phyloP scores from a whole-genome alignment of 192 early-diverging fungal species.

The Backusella luteola region DNA sequence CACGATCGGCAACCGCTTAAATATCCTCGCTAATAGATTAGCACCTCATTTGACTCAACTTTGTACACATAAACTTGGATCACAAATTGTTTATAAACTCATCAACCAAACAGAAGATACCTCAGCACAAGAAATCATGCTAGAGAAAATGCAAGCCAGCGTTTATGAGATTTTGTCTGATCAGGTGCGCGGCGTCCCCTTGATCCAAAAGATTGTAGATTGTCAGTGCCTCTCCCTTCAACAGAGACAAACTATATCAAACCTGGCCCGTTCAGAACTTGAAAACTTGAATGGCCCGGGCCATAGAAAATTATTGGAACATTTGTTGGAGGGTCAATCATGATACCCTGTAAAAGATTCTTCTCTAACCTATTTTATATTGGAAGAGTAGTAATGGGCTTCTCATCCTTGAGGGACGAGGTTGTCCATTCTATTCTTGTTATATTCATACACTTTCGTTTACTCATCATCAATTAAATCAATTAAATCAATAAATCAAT shows the following conservation, averaged over 20 bases:
- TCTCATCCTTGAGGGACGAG: neutral
- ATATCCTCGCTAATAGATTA: constrained; percentile 76
- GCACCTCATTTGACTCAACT: constrained; percentile 72
- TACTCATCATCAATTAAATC: neutral
- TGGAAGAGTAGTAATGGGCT: no score
- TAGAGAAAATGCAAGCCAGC: constrained; percentile 54
- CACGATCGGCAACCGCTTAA: constrained; percentile 70
- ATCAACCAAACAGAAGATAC: constrained; percentile 81
- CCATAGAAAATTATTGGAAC: constrained; percentile 12
- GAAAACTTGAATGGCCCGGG: neutral
- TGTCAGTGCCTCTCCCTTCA: constrained; percentile 56
- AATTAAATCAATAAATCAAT: neutral
- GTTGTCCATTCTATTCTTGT: neutral
- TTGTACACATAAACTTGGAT: constrained; percentile 86
- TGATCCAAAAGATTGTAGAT: constrained; percentile 84
- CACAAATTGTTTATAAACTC: constrained; percentile 76
- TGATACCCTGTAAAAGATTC: constrained; percentile 36
- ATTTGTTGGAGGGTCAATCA: constrained; percentile 9
- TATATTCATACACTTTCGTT: neutral
- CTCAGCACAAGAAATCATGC: constrained; percentile 78
- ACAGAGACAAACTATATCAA: neutral
- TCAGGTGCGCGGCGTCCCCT: constrained; percentile 75
- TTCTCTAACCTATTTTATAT: neutral
- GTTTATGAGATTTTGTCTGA: constrained; percentile 66
- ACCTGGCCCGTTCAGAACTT: neutral